Evolutionary conservation across 108 stramenopile genomes (phyloP), one percentile per base, ranked within the genome.

Genomic region (Nitzschia sp.): DNA sequence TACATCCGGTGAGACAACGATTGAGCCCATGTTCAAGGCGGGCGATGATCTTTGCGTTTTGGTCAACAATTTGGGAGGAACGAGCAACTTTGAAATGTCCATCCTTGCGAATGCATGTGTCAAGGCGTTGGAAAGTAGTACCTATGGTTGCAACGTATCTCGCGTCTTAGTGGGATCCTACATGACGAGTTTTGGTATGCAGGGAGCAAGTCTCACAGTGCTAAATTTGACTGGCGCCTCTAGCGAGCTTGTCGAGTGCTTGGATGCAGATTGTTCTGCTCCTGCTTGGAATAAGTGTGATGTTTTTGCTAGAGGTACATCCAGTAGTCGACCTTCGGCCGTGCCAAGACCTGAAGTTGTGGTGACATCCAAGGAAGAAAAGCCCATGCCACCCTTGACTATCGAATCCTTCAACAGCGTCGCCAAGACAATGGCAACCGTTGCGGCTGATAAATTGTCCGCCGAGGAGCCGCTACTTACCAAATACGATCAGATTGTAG

Each of bases 131-230:
- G 80, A 91, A 67, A 56, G 66, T 19, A 41, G 20, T 43, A 52
- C 48, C 7, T 64, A 62, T 37, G 79, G 80, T 12, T 77, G 79
- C 21, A 82, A 80, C 41, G 93, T 86, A 0, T 81, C 79, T 40
- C 83, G 95, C 22, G 62, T 94, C 17, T 78, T 84, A 29, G 90
- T 89, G 17, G 97, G 97, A 12, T 67, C 71, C 29, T 93, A 83
- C 83, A 99, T 99, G 98, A 98, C 97, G 9, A 81, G 91, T 20
- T 94, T 99, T 62, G 90, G 98, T 73, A 98, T 97, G 96, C 87
- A 87, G 34, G 98, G 98, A 24, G 94, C 96, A 8, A 87, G 85
- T 43, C 59, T 97, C 34, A 87, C 97, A 3, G 80, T 97, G 62
- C 67, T 98, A 53, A 80, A 86, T 50, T 69, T 94, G 46, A 67